phyloP scores from a whole-genome alignment of 2,329 filamentous ascomycete species.

The Phialophora macrospora region DNA sequence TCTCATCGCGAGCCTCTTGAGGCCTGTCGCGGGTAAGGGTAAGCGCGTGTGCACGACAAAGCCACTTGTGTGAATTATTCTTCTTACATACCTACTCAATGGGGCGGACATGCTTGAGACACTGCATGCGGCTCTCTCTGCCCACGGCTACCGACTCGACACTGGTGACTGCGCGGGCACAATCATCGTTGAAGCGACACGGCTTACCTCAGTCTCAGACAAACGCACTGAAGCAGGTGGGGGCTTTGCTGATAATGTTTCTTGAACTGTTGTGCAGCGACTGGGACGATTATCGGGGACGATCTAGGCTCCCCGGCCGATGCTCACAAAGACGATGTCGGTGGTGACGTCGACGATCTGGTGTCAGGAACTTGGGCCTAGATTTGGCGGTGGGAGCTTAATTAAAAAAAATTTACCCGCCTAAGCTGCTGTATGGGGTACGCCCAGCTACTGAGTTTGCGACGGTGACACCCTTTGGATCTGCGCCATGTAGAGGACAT shows the following conservation, averaged over 20 bases:
- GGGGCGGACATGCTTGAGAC: constrained; percentile 24
- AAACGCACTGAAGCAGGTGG: background rate
- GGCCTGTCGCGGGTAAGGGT: constrained; percentile 13
- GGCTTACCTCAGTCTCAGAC: background rate
- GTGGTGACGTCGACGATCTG: constrained; percentile 5
- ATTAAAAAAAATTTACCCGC: constrained; percentile 16
- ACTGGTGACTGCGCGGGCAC: background rate
- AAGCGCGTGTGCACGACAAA: constrained; percentile 1
- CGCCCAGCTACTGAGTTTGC: background rate
- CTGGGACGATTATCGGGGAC: constrained; percentile 17
- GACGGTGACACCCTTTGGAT: background rate
- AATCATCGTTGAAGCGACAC: constrained; percentile 15
- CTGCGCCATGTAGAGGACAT: constrained; percentile 4
- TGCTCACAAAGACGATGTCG: background rate
- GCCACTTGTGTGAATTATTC: background rate
- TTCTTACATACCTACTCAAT: constrained; percentile 26
- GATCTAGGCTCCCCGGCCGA: constrained; percentile 29
- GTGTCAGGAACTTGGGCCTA: background rate
- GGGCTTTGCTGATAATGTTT: background rate
- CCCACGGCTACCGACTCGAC: constrained; percentile 14
- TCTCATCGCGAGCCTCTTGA: constrained; percentile 15
- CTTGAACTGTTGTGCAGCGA: background rate
- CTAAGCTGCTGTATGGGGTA: background rate
- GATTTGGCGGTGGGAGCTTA: background rate
- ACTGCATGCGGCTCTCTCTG: constrained; percentile 16